These are phyloP conservation scores for Colletotrichum chrysophilum DNA, from an alignment of 2,329 filamentous ascomycete species.

Conservation along the genomic window DNA sequence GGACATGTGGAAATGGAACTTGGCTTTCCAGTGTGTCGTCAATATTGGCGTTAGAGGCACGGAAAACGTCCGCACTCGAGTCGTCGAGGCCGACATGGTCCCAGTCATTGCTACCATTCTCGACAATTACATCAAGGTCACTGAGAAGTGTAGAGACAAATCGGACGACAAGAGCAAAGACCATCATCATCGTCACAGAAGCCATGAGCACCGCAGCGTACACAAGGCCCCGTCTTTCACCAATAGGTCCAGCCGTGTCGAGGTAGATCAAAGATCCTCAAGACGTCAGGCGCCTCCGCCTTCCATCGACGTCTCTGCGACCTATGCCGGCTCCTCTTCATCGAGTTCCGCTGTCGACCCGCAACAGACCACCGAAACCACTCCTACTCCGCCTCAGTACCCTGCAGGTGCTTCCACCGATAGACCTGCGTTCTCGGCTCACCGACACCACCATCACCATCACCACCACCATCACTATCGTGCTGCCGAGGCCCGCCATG, in stretches of 20 bases:
- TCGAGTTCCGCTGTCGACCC: conserved; percentile 39
- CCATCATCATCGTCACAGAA: conserved; percentile 55
- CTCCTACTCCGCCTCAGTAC: conserved; percentile 64
- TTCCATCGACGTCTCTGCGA: conserved; percentile 59
- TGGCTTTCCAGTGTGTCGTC: conserved; percentile 98
- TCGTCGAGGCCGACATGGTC: conserved; percentile 99
- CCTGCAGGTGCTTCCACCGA: conserved; percentile 75
- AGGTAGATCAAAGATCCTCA: conserved; percentile 65
- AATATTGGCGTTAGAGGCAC: conserved; percentile 98
- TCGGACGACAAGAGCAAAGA: conserved; percentile 82
- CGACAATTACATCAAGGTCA: conserved; percentile 96
- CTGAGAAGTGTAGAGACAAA: conserved; percentile 89
- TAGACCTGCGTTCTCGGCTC: conserved; percentile 64
- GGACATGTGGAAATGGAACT: conserved; percentile 99
- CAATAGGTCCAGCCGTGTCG: conserved; percentile 56
- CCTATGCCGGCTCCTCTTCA: conserved; percentile 46
- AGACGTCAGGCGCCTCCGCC: conserved; percentile 85
- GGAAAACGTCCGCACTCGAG: conserved; percentile 89
- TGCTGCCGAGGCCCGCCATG: conserved; percentile 55
- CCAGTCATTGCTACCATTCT: conserved; percentile 98
- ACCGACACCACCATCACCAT: conserved; percentile 52
- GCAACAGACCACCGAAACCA: conserved; percentile 51
- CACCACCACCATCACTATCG: conserved; percentile 59
- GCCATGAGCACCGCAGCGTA: conserved; percentile 52
- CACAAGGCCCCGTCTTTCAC: conserved; percentile 59